These are phyloP conservation scores for Ambrosia trifida DNA, from an alignment of 129 eudicot genomes.

Conservation along the genomic window DNA sequence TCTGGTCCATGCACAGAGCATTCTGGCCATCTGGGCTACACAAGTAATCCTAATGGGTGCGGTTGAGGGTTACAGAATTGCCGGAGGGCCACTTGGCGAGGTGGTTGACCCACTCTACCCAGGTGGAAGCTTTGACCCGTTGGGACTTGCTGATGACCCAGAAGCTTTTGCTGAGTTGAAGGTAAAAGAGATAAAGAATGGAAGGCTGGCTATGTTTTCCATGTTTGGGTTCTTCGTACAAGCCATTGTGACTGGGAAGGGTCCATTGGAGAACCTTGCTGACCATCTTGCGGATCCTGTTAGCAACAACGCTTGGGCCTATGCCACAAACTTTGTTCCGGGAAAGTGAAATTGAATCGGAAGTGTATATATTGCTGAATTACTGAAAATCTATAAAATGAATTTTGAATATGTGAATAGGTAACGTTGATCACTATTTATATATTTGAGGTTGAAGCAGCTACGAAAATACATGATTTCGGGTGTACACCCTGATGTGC, in stretches of 20 bases:
- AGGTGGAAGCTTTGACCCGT: background rate
- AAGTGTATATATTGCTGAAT: no score
- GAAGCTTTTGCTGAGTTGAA: background rate
- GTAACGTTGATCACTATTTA: no score
- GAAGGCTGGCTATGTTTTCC: no score
- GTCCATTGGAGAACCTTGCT: background rate
- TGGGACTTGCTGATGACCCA: constrained; percentile 3
- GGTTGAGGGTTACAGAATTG: background rate
- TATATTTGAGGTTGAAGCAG: no score
- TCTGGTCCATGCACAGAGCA: background rate
- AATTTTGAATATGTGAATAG: no score
- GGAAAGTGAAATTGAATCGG: no score
- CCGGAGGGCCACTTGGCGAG: background rate
- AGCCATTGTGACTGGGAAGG: background rate
- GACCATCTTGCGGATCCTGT: background rate
- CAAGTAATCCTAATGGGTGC: background rate
- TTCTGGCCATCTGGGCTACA: background rate
- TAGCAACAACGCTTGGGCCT: background rate
- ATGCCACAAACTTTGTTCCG: background rate
- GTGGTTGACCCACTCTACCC: background rate
- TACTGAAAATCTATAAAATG: no score
- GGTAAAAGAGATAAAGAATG: background rate
- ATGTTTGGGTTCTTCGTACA: background rate
- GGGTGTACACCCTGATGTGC: no score
- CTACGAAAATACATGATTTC: no score